Evolutionary conservation across 345 rosid genomes (phyloP).

Genomic region (Fremontodendron californicum): DNA sequence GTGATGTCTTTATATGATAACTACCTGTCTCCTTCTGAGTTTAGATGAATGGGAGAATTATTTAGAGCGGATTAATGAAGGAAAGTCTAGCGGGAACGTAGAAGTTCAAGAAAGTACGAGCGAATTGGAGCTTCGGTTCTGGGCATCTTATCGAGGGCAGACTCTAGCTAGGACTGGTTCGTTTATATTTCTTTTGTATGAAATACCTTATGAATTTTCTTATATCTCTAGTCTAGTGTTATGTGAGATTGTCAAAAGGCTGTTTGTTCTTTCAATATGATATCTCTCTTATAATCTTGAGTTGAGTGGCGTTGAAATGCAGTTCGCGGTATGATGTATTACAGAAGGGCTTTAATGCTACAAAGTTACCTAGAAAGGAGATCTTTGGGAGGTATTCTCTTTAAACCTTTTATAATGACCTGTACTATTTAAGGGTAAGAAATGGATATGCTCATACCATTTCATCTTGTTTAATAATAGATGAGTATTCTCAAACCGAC

Average conservation of each 20-base stretch:
- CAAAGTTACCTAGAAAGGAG: constrained; percentile 88
- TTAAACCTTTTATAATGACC: constrained; percentile 1
- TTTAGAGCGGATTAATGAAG: constrained; percentile 85
- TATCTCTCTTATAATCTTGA: constrained; percentile 14
- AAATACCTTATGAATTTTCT: neutral
- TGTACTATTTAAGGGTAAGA: neutral
- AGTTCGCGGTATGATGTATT: constrained; percentile 99
- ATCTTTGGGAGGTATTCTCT: constrained; percentile 62
- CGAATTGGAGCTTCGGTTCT: constrained; percentile 98
- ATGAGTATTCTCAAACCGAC: constrained; percentile 43
- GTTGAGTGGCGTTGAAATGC: constrained; percentile 34
- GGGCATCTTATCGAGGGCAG: constrained; percentile 98
- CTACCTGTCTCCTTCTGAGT: constrained; percentile 6
- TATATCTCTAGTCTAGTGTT: constrained; percentile 8
- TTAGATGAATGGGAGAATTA: constrained; percentile 99
- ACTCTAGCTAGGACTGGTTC: constrained; percentile 95
- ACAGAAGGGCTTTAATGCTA: constrained; percentile 94
- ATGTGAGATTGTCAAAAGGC: constrained; percentile 8
- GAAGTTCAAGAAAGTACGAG: too few species aligned
- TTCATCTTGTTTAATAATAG: constrained; percentile 42
- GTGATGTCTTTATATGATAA: neutral
- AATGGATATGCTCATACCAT: constrained; percentile 21
- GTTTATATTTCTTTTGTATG: constrained; percentile 14
- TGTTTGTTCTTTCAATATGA: neutral
- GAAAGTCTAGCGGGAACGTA: constrained; percentile 54